Base-by-base conservation (phyloP, 495 filamentous ascomycete species). In the Neurospora hispaniola region DNA sequence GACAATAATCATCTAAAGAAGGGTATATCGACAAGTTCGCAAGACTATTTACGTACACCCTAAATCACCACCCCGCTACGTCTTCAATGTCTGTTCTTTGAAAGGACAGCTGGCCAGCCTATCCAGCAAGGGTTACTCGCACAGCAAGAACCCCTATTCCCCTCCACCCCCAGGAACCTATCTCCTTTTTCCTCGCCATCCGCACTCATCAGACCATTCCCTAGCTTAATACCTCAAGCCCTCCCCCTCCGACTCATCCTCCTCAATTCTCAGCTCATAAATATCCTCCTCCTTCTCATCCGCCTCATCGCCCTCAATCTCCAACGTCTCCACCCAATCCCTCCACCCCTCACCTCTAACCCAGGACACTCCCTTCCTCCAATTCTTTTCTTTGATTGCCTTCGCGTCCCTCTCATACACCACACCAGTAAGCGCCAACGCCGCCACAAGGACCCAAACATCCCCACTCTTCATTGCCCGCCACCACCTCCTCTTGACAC, bases 401-500 rank as follows among this genome's bases (percentile, higher is more conserved):
- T 81, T 83, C 3, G 89, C 89, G 71, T 91, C 86, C 12, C 83
- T 81, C 80, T 97, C 93, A 78, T 94, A 94, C 39, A 97, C 89
- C 27, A 88, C 86, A 40, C 93, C 93, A 69, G 96, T 87, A 38
- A 95, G 75, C 69, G 91, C 91, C 84, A 97, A 85, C 39, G 92
- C 90, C 31, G 88, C 76, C 9, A 93, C 90, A 79, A 99, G 92
- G 3, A 99, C 79, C 85, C 89, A 86, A 35, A 98, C 87, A 81
- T 98, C 95, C 6, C 94, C 94, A 40, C 91, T 89, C 69, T 86
- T 89, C 78, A 95, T 84, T 8, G 92, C 92, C 71, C 85, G 88
- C 92, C 95, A 96, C 85, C 90, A 90, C 5, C 92, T 87, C 42
- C 89, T 85, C 88, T 98, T 98, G 69, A 90, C 88, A 12, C 94